Base-by-base conservation (phyloP, 345 rosid species). In the Sonneratia caseolaris region DNA sequence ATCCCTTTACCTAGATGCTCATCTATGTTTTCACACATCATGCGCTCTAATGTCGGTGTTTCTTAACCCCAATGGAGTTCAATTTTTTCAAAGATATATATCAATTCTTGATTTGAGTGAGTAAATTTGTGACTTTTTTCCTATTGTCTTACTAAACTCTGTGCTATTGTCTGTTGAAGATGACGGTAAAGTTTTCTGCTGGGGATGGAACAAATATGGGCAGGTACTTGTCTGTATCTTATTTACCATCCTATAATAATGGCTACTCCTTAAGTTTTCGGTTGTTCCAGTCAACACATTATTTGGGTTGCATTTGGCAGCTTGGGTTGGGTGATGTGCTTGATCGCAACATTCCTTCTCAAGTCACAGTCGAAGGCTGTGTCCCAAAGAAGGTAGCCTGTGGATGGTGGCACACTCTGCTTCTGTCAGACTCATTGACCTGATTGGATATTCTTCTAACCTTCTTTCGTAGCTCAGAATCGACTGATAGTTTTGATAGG, bases 181-280 rank as follows among this genome's bases (percentile, higher is more conserved):
- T 73, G 96, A 91, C 69, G 83, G 85, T 37, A 83, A 81, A 76
- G 87, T 88, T 37, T 89, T 88, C 74, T 88, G 96, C 86, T 96
- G 99, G 99, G 99, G 99, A 55, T 96, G 99, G 99, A 96, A 92
- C 90, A 96, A 96, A 79, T 96, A 96, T 66, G 99, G 97, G 16
- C 99, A 95, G 99, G 99, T 95, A 86, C 72, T n/a, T 42, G 11
- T 15, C 3, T 32, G 42, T 27, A 21, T 36, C 19, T 61, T 12
- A 3, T 48, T 13, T 43, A 32, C 51, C 48, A 24, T 56, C 49
- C 21, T 37, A 13, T 57, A 9, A 47, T 59, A 21, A 47, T 36
- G 61, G 15, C n/a, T 10, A 27, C 36, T 11, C n/a, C 57, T 12
- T 24, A 19, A 35, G 42, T 5, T 10, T 19, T 37, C 51, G 27